Conservation (phyloP, 176 grass and related monocot genomes). For the Alloteropsis semialata region DNA sequence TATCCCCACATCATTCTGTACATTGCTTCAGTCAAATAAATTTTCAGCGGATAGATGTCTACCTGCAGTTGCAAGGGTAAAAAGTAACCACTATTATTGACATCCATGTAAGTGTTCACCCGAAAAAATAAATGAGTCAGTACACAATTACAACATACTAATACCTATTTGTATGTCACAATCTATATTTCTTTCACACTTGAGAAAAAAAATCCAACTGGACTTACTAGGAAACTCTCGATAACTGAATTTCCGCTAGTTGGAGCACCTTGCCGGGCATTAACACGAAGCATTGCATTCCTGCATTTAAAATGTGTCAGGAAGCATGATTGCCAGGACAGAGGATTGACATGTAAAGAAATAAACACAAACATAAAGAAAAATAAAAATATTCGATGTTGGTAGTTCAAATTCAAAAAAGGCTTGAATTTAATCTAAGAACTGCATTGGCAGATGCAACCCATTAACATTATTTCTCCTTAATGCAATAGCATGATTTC, state of each 20-base stretch:
- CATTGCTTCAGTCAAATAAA: constrained; percentile 96
- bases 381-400: not conserved
- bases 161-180: constrained; percentile 12
- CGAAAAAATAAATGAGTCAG: not conserved
- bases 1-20: constrained; percentile 98
- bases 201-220: not conserved
- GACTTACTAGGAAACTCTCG: constrained; percentile 77
- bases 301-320: constrained; percentile 46
- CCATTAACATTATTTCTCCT: not conserved
- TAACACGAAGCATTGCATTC: constrained; percentile 92
- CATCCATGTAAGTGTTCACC: constrained; percentile 7
- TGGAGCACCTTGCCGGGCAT: constrained; percentile 92
- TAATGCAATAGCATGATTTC: not conserved
- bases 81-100: constrained; percentile 23
- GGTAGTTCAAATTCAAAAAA: not conserved
- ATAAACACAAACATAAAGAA: constrained; percentile 12
- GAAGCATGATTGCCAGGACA: constrained; percentile 22
- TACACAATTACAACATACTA: constrained; percentile 3
- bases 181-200: not conserved
- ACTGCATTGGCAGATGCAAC: not conserved
- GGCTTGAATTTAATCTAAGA: not conserved
- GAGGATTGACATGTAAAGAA: constrained; percentile 24
- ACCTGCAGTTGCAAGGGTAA: constrained; percentile 63
- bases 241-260: constrained; percentile 78
- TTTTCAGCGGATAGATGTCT: constrained; percentile 95